Evolutionary conservation across 2,329 filamentous ascomycete species (phyloP), one percentile per base, ranked within the genome.

Genomic region (Gliomastix tumulicola): DNA sequence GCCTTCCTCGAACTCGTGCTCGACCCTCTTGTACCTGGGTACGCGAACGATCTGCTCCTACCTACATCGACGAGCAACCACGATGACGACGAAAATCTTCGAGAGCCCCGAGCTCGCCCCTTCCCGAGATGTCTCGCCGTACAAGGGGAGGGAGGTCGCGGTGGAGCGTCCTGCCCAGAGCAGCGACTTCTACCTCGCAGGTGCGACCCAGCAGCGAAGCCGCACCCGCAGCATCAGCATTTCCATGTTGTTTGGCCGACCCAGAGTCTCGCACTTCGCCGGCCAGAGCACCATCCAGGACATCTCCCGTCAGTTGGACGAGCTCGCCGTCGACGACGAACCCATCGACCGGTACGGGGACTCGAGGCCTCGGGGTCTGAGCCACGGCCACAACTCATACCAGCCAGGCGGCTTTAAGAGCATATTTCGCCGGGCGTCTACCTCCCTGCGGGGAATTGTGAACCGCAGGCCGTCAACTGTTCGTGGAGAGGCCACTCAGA

Each of bases 351-450:
- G 41, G 12, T 40, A 50, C 30, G 50, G 52, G n/a, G 37, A 43
- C 32, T 20, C 34, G 5, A 28, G 34, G 12, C 37, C 39, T 20
- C 37, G 42, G 13, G 44, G 49, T 16, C 41, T 40, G 15, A 44
- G 44, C 30, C 42, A 55, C 34, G 46, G 49, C 39, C 48, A 56
- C 15, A 41, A 46, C 19, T 45, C 47, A 12, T 48, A 49, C 31
- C 39, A 44, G 5, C 45, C 56, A 1, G 53, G 53, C 32, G 57
- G 59, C 32, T 51, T 78, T 39, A 73, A 68, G 49, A 65, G 68
- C 33, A 71, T 69, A 43, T 60, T 78, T 34, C 68, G 74, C 18
- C 62, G 75, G 9, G 75, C 74, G 1, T 79, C 75, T 4, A 48
- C 74, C 36, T 74, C 71, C 8, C 49, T 78, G 35, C 69, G 69